Percentiles rank a stretch among this genome's conserved stretches.
Evolutionary conservation across 495 filamentous ascomycete genomes (phyloP).

Genomic region (Aspergillus baeticus): DNA sequence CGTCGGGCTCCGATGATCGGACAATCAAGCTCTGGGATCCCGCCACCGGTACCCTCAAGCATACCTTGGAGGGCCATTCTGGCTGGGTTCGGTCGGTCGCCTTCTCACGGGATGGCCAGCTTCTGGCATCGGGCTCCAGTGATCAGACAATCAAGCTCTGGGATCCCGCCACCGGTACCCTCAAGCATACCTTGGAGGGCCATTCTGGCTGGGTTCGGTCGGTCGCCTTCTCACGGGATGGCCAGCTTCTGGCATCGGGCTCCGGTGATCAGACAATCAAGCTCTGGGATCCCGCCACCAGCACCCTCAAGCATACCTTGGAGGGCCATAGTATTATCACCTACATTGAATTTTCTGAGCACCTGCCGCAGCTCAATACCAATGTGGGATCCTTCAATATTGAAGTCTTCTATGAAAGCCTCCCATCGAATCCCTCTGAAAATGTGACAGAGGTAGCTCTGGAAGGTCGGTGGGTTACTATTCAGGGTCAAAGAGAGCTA

Average conservation of each 20-base stretch:
- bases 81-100: not conserved
- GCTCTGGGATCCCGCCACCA: conserved; percentile 24
- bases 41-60: not conserved
- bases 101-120: conserved; percentile 11
- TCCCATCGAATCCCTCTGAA: not conserved
- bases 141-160: conserved; percentile 38
- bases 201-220: not conserved
- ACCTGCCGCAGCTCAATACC: not conserved
- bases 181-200: conserved; percentile 21
- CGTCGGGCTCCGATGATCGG: not conserved
- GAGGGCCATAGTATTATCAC: conserved; percentile 10
- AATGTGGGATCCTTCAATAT: not conserved
- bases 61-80: conserved; percentile 23
- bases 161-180: not conserved
- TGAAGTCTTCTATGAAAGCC: not conserved
- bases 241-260: conserved; percentile 7
- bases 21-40: not conserved
- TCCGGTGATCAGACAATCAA: conserved; percentile 31
- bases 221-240: conserved; percentile 16
- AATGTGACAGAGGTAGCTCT: not conserved
- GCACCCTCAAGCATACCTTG: not conserved
- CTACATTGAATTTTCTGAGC: not conserved
- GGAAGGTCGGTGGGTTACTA: not conserved
- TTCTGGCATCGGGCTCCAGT: conserved; percentile 16
- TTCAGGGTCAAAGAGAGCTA: not conserved